Base-by-base conservation (phyloP, 495 filamentous ascomycete genomes). In the Immersiella caudata region DNA sequence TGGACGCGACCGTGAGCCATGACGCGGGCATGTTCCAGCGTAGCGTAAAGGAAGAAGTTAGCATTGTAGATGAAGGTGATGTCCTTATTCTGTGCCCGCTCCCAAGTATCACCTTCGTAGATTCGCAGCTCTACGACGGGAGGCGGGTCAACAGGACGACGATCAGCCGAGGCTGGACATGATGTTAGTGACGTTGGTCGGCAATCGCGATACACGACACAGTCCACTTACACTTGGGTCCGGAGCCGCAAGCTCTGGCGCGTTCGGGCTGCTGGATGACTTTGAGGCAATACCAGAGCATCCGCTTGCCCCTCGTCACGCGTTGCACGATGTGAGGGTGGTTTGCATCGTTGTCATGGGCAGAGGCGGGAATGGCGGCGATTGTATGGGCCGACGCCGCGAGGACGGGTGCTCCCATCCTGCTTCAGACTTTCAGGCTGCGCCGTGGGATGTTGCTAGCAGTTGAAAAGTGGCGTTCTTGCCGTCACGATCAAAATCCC, bases 1-100 rank as follows among this genome's bases (percentile, higher is more conserved):
- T 85, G 83, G 51, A 91, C 85, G 54, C 94, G 90, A 29, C 90
- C 90, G 65, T 94, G 91, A 2, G 93, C 93, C 71, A 97, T 93
- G 20, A 87, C 86, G 12, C 95, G 91, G 18, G 93, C 92, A 70
- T 91, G 87, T 68, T 97, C 94, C 66, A 99, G 85, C 0, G 94
- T 96, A 8, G 93, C 93, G 73, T 91, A 99, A 60, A 97, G 90
- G 81, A 99, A 97, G 85, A 97, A 99, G 79, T 96, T 97, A 74
- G 94, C 94, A 73, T 96, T 94, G 80, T 97, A 93, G 65, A 87
- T 83, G 75, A 95, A 97, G 7, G 95, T 98, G 72, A 97, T 91
- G 70, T 95, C 91, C 64, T 87, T 88, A 62, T 94, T 89, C 63
- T 87, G 87, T 54, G 81, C 83, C 52, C 71, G 72, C 61, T 82